Evolutionary conservation across 768 basidiomycete genomes (phyloP), one percentile per base, ranked within the genome.

Genomic region (Daedalea quercina): DNA sequence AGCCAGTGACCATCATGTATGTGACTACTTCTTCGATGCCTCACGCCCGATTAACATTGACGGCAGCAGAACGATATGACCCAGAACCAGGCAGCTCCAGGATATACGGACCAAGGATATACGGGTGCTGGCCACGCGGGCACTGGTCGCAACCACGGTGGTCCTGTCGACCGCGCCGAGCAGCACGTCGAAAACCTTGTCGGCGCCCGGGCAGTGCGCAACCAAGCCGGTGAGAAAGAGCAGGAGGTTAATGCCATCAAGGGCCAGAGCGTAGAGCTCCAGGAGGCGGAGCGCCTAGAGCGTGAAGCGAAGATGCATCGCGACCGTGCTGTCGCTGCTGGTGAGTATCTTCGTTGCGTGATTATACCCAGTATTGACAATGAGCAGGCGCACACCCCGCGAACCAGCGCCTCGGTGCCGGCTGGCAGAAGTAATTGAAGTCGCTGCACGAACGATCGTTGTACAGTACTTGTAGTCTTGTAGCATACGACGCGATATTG

Each of bases 271-370:
- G 61, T 64, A 7, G 80, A 81, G 58, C 65, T 81, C 19, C 68
- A 73, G 2, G 76, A 80, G 59, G 80, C 80, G 17, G 77, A 81
- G 62, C 72, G 76, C 12, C 67, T 81, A 6, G 80, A 81, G 61
- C 65, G 65, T 3, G 78, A 80, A 58, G 80, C 79, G 9, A 35
- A 69, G 35, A 58, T 70, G 64, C 71, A 74, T 31, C 73, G 79
- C 20, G 76, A 80, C 54, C 71, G 78, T 9, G 80, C 79, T 4
- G 77, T 79, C 23, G 76, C 67, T 12, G 76, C 78, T 58, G 79
- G 78, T 75, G 17, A 45, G 44, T 47, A 22, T 11, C 3, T 33
- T 31, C 31, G 26, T 47, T 13, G 46, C 33, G 9, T n/a, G 3
- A 22, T 31, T 15, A 17, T 15, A 40, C 19, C 13, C 3, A 11